Base-by-base conservation (phyloP, 768 basidiomycete genomes). In the Termitomyces sp. region DNA sequence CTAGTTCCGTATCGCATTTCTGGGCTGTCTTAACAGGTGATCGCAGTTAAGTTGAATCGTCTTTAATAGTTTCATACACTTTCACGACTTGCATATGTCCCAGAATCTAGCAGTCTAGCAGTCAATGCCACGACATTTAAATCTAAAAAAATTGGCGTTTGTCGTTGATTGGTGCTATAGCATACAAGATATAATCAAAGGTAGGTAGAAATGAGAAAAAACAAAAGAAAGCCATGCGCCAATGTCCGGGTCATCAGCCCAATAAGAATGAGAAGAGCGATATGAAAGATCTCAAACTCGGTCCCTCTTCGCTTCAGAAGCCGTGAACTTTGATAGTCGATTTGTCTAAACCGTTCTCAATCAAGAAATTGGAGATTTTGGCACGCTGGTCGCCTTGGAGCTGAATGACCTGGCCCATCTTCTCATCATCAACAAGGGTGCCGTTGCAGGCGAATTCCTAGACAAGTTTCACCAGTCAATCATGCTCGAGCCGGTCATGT, bases 401-500 rank as follows among this genome's bases (percentile, higher is more conserved):
- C 76, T 99, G 97, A 68, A 99, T 92, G 71, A 99, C 92, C 77
- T 94, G 83, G 56, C 97, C 97, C 78, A 93, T 85, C 77, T 94
- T 92, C 72, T 91, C 91, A 76, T 97, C 92, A 53, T 94, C 91
- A 63, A 97, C 91, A 65, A 99, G 84, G 51, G 90, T 95, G 64
- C 97, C 97, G 75, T 99, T 99, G 79, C 95, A 98, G 63, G 95
- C 95, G 65, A 98, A 97, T 80, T 97, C 93, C 93, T 95, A 64
- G 12, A 50, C 37, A 42, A 48, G 58, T 52, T 50, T 47, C 47
- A 59, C 13, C 41, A 27, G 36, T 61, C 18, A 29, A 41, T 29
- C 37, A 29, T 41, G 26, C 6, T 39, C 27, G 4, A 39, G 1
- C 26, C 7, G n/a, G 10, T 53, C 9, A n/a, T 22, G 31, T 9